phyloP scores from a whole-genome alignment of 2,329 filamentous ascomycete genomes.

The Bipolaris victoriae region DNA sequence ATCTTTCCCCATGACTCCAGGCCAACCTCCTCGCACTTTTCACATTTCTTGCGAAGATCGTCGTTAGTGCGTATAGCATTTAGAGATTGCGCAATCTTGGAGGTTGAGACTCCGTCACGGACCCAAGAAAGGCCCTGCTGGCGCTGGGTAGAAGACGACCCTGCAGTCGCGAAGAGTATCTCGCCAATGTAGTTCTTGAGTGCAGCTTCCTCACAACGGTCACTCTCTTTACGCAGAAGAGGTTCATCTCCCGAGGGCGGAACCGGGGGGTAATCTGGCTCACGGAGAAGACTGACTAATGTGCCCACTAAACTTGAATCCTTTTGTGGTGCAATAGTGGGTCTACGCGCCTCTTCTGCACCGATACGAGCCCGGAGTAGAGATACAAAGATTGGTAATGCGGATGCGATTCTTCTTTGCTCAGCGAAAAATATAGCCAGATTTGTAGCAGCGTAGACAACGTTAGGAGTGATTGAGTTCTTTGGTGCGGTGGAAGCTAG shows the following conservation, averaged over 20 bases:
- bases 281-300: conserved; percentile 50
- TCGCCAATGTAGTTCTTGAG: conserved; percentile 92
- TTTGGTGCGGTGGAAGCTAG: conserved; percentile 61
- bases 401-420: conserved; percentile 67
- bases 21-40: conserved; percentile 76
- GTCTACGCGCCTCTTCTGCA: conserved; percentile 54
- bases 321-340: conserved; percentile 25
- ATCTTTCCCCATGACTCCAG: conserved; percentile 84
- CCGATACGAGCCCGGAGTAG: conserved; percentile 76
- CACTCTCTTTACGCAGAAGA: conserved; percentile 67
- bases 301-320: conserved; percentile 37
- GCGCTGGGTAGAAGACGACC: conserved; percentile 43
- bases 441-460: conserved; percentile 76
- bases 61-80: conserved; percentile 49
- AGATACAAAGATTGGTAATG: conserved; percentile 85
- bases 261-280: conserved; percentile 70
- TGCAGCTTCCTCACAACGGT: conserved; percentile 82
- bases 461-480: conserved; percentile 69
- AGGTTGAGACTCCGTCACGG: conserved; percentile 75
- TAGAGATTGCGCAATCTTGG: conserved; percentile 68
- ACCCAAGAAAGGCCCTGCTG: conserved; percentile 85
- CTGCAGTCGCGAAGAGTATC: conserved; percentile 78
- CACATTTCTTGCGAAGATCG: conserved; percentile 66
- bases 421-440: conserved; percentile 79
- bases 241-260: conserved; percentile 72